Evolutionary conservation across 352 stramenopile species (phyloP), one percentile per base, ranked within the genome.

Genomic region (Pythium guiyangense): DNA sequence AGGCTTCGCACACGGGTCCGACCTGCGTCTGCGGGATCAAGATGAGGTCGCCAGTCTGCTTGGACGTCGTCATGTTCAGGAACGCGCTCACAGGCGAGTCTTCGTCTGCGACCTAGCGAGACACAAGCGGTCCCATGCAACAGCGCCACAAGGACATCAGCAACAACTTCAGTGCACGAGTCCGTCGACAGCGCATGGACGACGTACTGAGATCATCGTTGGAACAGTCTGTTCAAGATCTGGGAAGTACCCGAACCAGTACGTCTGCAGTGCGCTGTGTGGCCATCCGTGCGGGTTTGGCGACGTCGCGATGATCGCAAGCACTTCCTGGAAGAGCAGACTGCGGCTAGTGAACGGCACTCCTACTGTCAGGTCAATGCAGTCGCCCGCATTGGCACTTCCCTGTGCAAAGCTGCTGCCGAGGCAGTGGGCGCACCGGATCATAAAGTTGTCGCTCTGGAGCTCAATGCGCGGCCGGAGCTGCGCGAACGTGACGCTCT

Each of bases 1-100:
- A 90, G 44, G 75, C 57, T 52, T 88, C 70, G 53, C 83, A 92
- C 35, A 85, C 74, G 18, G 80, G 78, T 0, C 83, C 79, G 22
- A 92, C 70, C 52, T 92, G 83, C n/a, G 78, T 92, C 65, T 92
- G 83, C 2, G 80, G 83, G 45, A 92, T 70, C 22, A 92, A 52
- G 29, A 90, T 78, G 31, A 92, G 64, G 57, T 90, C 83, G 15
- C 79, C 78, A 1, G 70, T 88, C 63, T 74, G 68, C 64, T 79
- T 84, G 48, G 76, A 85, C 37, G 77, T 90, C 6, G 60, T 75
- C 80, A 87, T 90, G 69, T 81, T 77, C 29, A 87, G 66, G 57
- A 78, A 86, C 52, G 73, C 62, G 50, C 66, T 79, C 54, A 86
- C 74, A 8, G 68, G 69, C 22, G 54, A 52, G 40, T 82, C 63